A percentile compares a stretch with the other conserved stretches of the same genome.
These are phyloP conservation scores for Jatropha podagrica DNA, from an alignment of 441 rosid genomes.

Conservation along the genomic window DNA sequence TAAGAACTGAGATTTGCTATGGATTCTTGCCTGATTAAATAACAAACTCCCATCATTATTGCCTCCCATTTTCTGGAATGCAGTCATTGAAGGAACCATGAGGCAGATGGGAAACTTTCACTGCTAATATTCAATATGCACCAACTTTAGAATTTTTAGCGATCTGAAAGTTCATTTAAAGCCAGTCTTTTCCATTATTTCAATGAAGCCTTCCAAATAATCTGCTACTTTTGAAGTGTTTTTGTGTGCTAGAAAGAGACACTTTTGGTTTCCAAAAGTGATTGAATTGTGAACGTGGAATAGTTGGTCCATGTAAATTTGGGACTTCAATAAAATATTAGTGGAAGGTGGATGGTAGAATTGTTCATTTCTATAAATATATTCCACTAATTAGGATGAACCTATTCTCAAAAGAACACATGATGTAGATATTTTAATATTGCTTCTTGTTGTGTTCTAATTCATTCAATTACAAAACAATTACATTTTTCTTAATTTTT, in stretches of 20 bases:
- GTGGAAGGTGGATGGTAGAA: neutral
- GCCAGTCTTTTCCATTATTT: neutral
- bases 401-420: neutral
- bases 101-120: neutral
- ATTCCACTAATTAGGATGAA: neutral
- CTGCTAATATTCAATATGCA: neutral
- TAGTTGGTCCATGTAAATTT: neutral
- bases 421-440: neutral
- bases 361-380: neutral
- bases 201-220: neutral
- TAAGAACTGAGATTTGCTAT: neutral
- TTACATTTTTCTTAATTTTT: neutral
- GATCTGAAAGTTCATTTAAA: neutral
- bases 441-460: neutral
- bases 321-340: neutral
- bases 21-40: neutral
- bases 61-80: neutral
- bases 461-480: neutral
- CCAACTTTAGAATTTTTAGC: neutral
- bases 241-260: neutral
- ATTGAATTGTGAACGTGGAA: neutral
- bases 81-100: neutral
- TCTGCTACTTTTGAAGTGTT: neutral
- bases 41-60: neutral
- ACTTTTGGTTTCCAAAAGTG: neutral